Evolutionary conservation across 352 stramenopile genomes (phyloP).

Genomic region (Pythium diclinum): DNA sequence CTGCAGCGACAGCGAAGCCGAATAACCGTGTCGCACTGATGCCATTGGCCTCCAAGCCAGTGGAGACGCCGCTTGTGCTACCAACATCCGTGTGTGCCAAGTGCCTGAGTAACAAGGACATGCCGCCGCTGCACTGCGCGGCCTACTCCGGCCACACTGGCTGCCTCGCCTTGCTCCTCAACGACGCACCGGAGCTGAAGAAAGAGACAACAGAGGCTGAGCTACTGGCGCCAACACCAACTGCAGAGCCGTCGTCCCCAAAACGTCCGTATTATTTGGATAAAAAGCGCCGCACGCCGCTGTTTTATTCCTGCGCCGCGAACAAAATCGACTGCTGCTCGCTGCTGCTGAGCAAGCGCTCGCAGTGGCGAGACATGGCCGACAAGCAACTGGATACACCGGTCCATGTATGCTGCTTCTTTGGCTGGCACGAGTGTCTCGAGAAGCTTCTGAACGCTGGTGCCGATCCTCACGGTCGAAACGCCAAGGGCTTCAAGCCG

Average conservation of each 20-base stretch:
- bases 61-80: not conserved
- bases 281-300: slow-evolving; percentile 61
- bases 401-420: slow-evolving; percentile 73
- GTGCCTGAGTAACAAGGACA: slow-evolving; percentile 46
- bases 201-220: slow-evolving; percentile 18
- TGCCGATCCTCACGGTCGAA: slow-evolving; percentile 57
- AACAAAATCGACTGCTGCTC: slow-evolving; percentile 46
- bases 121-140: slow-evolving; percentile 51
- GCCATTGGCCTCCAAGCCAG: not conserved
- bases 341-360: slow-evolving; percentile 34
- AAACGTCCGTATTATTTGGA: slow-evolving; percentile 30
- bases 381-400: slow-evolving; percentile 62
- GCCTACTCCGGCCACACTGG: slow-evolving; percentile 48
- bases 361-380: slow-evolving; percentile 48
- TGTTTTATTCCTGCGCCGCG: slow-evolving; percentile 65
- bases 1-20: not conserved
- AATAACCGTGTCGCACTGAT: slow-evolving; percentile 3
- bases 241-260: not conserved
- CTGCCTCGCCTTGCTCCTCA: slow-evolving; percentile 38
- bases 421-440: slow-evolving; percentile 53
- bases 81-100: slow-evolving; percentile 29
- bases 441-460: slow-evolving; percentile 44
- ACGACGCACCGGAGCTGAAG: slow-evolving; percentile 9
- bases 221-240: not conserved
- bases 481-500: slow-evolving; percentile 67